A percentile compares a stretch with the other conserved stretches of the same genome.
phyloP scores from a whole-genome alignment of 148 eudicot species.

The Hydrangea macrophylla region DNA sequence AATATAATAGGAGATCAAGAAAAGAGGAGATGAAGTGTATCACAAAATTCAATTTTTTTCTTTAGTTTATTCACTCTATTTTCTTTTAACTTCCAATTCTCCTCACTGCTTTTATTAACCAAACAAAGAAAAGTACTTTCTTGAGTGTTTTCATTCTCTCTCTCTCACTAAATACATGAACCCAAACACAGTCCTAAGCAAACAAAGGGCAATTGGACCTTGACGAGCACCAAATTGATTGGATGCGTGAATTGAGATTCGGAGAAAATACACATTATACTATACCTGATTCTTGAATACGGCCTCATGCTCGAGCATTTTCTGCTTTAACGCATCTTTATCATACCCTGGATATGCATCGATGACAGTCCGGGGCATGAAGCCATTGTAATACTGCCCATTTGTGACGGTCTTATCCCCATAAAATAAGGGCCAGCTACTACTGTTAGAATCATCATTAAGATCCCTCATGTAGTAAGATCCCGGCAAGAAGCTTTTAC shows the following conservation, averaged over 20 bases:
- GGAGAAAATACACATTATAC: neutral
- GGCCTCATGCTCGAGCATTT: slow-evolving; percentile 83
- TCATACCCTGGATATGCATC: slow-evolving; percentile 51
- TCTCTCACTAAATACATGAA: too few relatives aligned
- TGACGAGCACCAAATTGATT: neutral
- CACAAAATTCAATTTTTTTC: too few relatives aligned
- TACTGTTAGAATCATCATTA: slow-evolving; percentile 56
- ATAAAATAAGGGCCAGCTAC: slow-evolving; percentile 63
- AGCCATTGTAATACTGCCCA: slow-evolving; percentile 51
- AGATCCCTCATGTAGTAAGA: slow-evolving; percentile 72
- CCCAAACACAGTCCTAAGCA: too few relatives aligned
- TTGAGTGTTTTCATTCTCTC: too few relatives aligned
- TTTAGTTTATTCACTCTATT: too few relatives aligned
- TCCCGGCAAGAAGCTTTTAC: slow-evolving; percentile 56
- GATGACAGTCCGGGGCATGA: slow-evolving; percentile 32
- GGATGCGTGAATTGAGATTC: neutral
- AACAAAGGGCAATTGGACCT: neutral
- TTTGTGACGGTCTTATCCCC: slow-evolving; percentile 50
- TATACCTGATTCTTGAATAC: slow-evolving; percentile 77
- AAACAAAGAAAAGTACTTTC: too few relatives aligned
- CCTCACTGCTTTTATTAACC: too few relatives aligned
- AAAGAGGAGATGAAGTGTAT: too few relatives aligned
- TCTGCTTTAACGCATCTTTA: slow-evolving; percentile 70
- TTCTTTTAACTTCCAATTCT: too few relatives aligned
- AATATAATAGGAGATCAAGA: too few relatives aligned